Conservation (phyloP, 148 eudicot species). For the Silene latifolia region DNA sequence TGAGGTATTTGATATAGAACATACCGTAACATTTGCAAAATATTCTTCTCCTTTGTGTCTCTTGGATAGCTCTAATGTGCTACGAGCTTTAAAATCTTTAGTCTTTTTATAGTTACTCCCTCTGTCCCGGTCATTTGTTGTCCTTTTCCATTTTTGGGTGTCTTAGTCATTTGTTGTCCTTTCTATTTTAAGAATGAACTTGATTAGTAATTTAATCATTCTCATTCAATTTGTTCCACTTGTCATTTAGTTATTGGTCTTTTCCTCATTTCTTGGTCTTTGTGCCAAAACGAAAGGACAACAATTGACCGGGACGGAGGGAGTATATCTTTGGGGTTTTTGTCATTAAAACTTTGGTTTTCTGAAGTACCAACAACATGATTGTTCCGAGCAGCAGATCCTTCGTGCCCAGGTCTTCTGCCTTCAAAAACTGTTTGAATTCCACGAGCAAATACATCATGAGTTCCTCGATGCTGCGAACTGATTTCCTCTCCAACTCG, state of each 20-base stretch:
- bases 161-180: too few relatives aligned
- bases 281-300: too few relatives aligned
- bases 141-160: too few relatives aligned
- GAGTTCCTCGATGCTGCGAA: slow-evolving; percentile 54
- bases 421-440: slow-evolving; percentile 51
- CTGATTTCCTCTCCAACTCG: slow-evolving; percentile 44
- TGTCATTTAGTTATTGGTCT: too few relatives aligned
- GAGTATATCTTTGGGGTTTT: slow-evolving; percentile 54
- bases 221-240: too few relatives aligned
- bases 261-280: too few relatives aligned
- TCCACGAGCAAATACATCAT: slow-evolving; percentile 48
- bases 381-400: slow-evolving; percentile 48
- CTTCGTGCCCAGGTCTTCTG: too few relatives aligned
- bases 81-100: slow-evolving; percentile 54
- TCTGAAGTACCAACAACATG: slow-evolving; percentile 51
- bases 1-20: slow-evolving; percentile 35
- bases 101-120: slow-evolving; percentile 43
- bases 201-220: too few relatives aligned
- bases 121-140: too few relatives aligned
- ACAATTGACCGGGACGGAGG: too few relatives aligned
- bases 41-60: slow-evolving; percentile 56
- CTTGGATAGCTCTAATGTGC: slow-evolving; percentile 44
- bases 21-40: slow-evolving; percentile 70
- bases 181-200: too few relatives aligned
- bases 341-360: slow-evolving; percentile 46